Conservation (phyloP, 2,329 filamentous ascomycete species). For the Cladosporium sp. region DNA sequence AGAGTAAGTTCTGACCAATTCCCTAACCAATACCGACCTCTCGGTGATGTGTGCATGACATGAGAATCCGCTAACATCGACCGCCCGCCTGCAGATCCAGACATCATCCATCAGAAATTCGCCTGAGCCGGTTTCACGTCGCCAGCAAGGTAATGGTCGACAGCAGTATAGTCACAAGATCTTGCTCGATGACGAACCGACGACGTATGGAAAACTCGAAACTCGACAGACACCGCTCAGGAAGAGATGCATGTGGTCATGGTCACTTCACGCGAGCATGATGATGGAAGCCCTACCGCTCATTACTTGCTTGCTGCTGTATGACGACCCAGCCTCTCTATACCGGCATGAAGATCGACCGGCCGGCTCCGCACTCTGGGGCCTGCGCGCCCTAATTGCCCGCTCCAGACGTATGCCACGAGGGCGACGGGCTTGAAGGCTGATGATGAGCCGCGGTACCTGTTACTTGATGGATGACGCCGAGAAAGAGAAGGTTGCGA, state of each 20-base stretch:
- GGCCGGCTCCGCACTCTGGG: slow-evolving; percentile 10
- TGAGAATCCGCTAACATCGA: slow-evolving; percentile 10
- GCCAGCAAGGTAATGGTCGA: neutral
- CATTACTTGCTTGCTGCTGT: slow-evolving; percentile 1
- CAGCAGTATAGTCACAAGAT: slow-evolving; percentile 14
- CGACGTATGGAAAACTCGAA: slow-evolving; percentile 1
- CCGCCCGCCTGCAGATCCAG: slow-evolving; percentile 56
- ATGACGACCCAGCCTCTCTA: slow-evolving; percentile 8
- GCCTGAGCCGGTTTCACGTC: slow-evolving; percentile 49
- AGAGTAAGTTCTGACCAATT: slow-evolving; percentile 55
- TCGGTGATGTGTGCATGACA: slow-evolving; percentile 1
- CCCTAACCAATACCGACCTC: neutral
- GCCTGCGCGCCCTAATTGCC: neutral
- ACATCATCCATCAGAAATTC: slow-evolving; percentile 98
- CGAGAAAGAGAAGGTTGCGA: no score
- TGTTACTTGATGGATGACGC: neutral
- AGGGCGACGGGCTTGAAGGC: neutral
- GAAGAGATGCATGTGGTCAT: no score
- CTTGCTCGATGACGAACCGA: neutral
- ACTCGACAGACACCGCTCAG: no score
- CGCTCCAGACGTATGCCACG: slow-evolving; percentile 12
- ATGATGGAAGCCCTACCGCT: neutral
- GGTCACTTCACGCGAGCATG: neutral
- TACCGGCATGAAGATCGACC: neutral
- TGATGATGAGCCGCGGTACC: neutral